These are phyloP conservation scores for Nadsonia commutata DNA, from an alignment of 1,139 yeast species.

Conservation along the genomic window DNA sequence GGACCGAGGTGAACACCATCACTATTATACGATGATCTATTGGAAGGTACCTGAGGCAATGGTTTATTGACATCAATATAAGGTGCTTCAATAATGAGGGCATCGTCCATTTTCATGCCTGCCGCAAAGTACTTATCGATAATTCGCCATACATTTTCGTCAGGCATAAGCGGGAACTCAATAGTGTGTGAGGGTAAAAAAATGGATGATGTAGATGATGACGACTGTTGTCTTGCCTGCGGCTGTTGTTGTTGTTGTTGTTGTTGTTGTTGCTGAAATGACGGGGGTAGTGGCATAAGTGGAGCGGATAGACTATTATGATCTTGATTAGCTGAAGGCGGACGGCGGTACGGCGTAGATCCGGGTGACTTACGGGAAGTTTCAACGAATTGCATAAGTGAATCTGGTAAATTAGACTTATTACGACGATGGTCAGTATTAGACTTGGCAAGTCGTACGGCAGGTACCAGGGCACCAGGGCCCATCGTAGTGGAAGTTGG, in stretches of 20 bases:
- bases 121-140: constrained; percentile 47
- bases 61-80: neutral
- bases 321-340: neutral
- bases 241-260: constrained; percentile 6
- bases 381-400: neutral
- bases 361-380: neutral
- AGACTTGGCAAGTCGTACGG: neutral
- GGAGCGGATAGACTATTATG: too few species aligned
- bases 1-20: too few species aligned
- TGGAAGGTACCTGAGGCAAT: neutral
- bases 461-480: neutral
- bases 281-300: too few species aligned
- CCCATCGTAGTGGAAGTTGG: neutral
- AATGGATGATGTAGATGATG: neutral
- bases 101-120: constrained; percentile 58
- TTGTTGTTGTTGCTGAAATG: neutral
- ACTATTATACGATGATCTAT: neutral
- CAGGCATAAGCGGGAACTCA: constrained; percentile 39
- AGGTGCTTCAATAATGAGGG: constrained; percentile 32
- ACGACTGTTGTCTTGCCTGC: constrained; percentile 1
- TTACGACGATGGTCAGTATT: neutral
- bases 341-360: neutral
- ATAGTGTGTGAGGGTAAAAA: neutral
- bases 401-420: neutral
- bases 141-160: constrained; percentile 43